phyloP scores from a whole-genome alignment of 2,329 filamentous ascomycete genomes.

The Epichloe glyceriae region DNA sequence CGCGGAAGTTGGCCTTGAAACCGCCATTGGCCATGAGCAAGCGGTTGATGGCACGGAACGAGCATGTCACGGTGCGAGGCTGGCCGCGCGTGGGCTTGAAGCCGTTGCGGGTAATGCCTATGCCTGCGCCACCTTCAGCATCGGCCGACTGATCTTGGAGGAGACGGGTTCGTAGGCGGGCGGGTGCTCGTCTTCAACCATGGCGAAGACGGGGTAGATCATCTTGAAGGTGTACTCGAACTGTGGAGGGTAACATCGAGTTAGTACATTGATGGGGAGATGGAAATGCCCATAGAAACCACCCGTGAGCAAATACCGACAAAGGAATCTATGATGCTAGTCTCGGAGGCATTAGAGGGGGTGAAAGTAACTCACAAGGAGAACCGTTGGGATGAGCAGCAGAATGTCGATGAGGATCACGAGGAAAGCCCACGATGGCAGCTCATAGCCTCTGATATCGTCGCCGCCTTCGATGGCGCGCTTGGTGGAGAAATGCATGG shows the following conservation, averaged over 20 bases:
- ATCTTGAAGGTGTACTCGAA: slow-evolving; percentile 36
- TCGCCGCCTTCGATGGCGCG: slow-evolving; percentile 19
- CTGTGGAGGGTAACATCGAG: slow-evolving; percentile 15
- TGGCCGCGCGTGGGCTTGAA: slow-evolving; percentile 23
- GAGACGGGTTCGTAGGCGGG: slow-evolving; percentile 41
- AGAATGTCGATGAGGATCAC: slow-evolving; percentile 28
- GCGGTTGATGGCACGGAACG: slow-evolving; percentile 36
- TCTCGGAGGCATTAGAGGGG: too few relatives aligned
- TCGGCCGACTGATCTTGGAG: slow-evolving; percentile 26
- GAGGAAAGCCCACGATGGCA: slow-evolving; percentile 27
- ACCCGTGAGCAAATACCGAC: too few relatives aligned
- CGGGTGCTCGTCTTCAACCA: slow-evolving; percentile 44
- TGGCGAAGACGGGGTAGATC: slow-evolving; percentile 41
- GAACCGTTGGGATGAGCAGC: slow-evolving; percentile 30
- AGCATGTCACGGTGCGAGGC: slow-evolving; percentile 33
- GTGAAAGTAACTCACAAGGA: slow-evolving; percentile 26
- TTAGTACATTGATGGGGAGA: neutral
- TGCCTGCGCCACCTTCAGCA: slow-evolving; percentile 15
- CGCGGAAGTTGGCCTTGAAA: slow-evolving; percentile 55
- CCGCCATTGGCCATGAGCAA: slow-evolving; percentile 51
- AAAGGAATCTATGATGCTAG: too few relatives aligned
- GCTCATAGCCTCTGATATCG: slow-evolving; percentile 14
- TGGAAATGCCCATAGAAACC: too few relatives aligned
- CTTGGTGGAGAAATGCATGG: slow-evolving; percentile 14
- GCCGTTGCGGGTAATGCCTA: slow-evolving; percentile 14